Evolutionary conservation across 2,329 filamentous ascomycete species (phyloP), one percentile per base, ranked within the genome.

Genomic region (Huntiella abstrusa): DNA sequence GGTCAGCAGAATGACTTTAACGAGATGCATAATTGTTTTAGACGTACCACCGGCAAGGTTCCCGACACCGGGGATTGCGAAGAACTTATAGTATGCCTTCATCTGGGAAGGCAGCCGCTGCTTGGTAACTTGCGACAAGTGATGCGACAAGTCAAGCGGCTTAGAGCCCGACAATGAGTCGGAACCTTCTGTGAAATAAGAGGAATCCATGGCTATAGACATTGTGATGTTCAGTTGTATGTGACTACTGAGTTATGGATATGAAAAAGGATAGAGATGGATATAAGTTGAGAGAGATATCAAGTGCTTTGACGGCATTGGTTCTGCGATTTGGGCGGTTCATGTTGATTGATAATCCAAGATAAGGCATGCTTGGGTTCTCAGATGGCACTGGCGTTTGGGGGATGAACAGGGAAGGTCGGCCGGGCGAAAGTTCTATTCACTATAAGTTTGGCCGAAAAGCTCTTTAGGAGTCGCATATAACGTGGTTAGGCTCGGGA

Each of bases 1-100:
- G 16, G 32, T 39, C 22, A 35, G 28, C 13, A 36, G 11, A 43
- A 16, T 35, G 41, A 22, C 16, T n/a, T 16, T 10, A 32, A 33
- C 44, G 32, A 33, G 16, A 19, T 28, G 28, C n/a, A 35, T 22
- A 17, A 41, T 16, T 28, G 35, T 8, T n/a, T 17, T 28, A 4
- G n/a, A 35, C 67, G 52, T 58, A 77, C 74, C 75, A 53, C 75
- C 75, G 48, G 74, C 73, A 40, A 79, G 55, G 53, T 80, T 77
- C 32, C 64, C 67, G 50, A 78, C 71, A n/a, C 71, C 70, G 0
- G 74, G 74, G 44, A 77, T 73, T 53, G 58, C 52, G 55, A 91
- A 91, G 63, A 83, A 93, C 61, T 84, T 85, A 68, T 94, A 94
- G 60, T 87, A 84, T 34, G 70, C 57, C 66, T 94, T 94, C 59